These are phyloP conservation scores for Colletotrichum navitas DNA, from an alignment of 2,329 filamentous ascomycete genomes.

Conservation along the genomic window DNA sequence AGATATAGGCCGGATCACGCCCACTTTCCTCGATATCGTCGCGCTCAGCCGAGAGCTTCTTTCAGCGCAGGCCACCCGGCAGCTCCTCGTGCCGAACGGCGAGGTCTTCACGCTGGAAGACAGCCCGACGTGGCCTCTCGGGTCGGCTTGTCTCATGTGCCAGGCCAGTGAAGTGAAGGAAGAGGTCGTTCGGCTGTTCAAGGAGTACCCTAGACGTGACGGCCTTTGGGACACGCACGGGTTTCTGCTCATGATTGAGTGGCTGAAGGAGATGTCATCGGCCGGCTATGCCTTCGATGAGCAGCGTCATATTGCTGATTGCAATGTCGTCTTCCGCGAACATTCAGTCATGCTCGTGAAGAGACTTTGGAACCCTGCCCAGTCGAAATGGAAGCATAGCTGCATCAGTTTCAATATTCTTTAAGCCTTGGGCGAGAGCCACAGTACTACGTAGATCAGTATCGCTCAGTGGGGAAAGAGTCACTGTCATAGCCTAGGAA, in stretches of 20 bases:
- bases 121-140: constrained; percentile 53
- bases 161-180: constrained; percentile 53
- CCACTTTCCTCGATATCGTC: constrained; percentile 17
- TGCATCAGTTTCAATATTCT: constrained; percentile 7
- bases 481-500: not conserved
- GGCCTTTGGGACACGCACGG: constrained; percentile 58
- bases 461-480: not conserved
- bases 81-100: not conserved
- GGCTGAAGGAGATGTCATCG: not conserved
- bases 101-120: constrained; percentile 27
- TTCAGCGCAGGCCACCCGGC: not conserved
- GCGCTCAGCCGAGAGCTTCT: constrained; percentile 11
- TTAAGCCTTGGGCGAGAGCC: not conserved
- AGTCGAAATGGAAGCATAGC: not conserved
- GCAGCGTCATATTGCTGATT: not conserved
- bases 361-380: not conserved
- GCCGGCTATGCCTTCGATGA: not conserved
- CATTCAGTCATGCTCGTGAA: not conserved
- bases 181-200: constrained; percentile 57
- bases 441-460: too few species aligned
- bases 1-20: not conserved
- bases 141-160: constrained; percentile 56
- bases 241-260: constrained; percentile 46
- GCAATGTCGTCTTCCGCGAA: constrained; percentile 14
- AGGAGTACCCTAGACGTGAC: constrained; percentile 57